A percentile compares a stretch with the other conserved stretches of the same genome.
Evolutionary conservation across 139 green algal genomes (phyloP).

Genomic region (Chlamydomonas schloesseri): DNA sequence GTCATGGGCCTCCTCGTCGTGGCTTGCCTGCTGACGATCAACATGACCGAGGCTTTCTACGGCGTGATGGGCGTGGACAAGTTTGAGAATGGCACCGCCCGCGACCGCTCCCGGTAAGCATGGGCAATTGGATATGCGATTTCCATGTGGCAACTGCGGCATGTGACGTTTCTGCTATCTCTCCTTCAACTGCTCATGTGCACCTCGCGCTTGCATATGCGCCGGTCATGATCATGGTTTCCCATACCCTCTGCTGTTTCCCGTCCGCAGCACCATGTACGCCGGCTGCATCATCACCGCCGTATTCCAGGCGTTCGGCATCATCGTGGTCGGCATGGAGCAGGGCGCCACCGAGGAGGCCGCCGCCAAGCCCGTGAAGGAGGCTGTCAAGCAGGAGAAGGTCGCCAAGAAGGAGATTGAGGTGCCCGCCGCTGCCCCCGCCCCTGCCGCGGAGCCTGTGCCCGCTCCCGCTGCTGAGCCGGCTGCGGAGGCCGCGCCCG

Average conservation of each 20-base stretch:
- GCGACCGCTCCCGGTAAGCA: conserved; percentile 1
- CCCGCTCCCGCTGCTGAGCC: background rate
- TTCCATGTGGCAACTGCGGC: no score
- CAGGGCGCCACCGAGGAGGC: background rate
- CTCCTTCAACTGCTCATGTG: no score
- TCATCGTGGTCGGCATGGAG: conserved; percentile 11
- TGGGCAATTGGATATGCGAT: no score
- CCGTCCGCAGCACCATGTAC: background rate
- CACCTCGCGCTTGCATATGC: no score
- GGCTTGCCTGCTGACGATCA: conserved; percentile 19
- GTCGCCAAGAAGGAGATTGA: background rate
- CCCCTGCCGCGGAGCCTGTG: background rate
- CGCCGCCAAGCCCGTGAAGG: background rate
- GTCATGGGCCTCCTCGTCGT: conserved; percentile 9
- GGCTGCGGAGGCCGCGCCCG: background rate
- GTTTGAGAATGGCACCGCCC: background rate
- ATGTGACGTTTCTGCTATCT: no score
- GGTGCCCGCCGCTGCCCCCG: background rate
- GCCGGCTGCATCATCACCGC: conserved; percentile 28
- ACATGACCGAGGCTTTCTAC: conserved; percentile 10
- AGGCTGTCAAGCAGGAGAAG: no score
- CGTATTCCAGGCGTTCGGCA: conserved; percentile 1
- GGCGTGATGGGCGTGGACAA: background rate
- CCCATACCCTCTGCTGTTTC: no score
- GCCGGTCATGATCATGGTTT: no score